Conservation (phyloP, 495 filamentous ascomycete species). For the Aspergillus indologenus region DNA sequence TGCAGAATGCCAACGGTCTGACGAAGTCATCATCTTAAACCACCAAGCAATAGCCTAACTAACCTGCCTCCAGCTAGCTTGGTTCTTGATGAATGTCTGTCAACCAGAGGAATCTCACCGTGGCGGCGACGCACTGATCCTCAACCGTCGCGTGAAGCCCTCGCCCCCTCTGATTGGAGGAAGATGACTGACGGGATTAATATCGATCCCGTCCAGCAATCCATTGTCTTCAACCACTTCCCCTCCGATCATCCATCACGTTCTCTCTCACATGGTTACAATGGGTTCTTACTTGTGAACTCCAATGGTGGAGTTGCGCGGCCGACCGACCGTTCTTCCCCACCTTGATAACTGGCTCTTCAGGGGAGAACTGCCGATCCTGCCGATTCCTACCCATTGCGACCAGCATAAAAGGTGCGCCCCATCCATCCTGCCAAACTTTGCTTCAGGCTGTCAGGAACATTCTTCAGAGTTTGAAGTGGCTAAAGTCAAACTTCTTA, state of each 20-base stretch:
- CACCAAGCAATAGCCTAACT: neutral
- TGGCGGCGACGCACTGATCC: neutral
- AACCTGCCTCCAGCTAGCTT: neutral
- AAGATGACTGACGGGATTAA: neutral
- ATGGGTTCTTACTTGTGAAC: neutral
- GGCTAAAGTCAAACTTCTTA: neutral
- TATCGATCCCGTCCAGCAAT: neutral
- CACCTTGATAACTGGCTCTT: neutral
- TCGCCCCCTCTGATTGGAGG: neutral
- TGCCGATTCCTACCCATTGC: neutral
- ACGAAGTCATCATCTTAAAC: neutral
- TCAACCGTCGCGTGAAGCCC: neutral
- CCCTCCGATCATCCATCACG: neutral
- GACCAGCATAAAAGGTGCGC: constrained; percentile 2
- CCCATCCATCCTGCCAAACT: neutral
- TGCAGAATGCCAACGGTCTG: neutral
- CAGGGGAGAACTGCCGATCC: neutral
- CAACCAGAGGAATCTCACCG: neutral
- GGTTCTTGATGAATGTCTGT: neutral
- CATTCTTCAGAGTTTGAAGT: neutral
- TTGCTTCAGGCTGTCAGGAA: neutral
- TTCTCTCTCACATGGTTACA: neutral
- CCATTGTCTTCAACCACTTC: neutral
- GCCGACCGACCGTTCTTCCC: neutral
- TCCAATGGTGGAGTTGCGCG: neutral